These are phyloP conservation scores for Suillus occidentalis DNA, from an alignment of 768 basidiomycete species.

Conservation along the genomic window DNA sequence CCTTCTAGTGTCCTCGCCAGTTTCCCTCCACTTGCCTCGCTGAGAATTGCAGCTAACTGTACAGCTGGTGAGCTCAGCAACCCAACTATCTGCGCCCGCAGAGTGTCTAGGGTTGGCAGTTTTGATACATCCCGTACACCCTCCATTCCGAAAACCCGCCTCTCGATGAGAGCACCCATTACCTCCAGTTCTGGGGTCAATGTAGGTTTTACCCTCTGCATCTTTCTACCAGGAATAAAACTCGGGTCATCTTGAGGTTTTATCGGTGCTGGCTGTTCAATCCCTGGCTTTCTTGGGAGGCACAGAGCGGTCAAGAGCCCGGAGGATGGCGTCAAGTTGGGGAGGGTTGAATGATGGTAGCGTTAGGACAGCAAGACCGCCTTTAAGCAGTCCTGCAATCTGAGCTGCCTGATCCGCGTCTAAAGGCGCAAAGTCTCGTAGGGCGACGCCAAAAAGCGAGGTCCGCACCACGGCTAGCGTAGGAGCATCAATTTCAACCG, in stretches of 20 bases:
- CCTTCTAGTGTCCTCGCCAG: conserved; percentile 76
- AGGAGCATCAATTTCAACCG: conserved; percentile 37
- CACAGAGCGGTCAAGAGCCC: conserved; percentile 62
- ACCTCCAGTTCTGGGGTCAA: conserved; percentile 67
- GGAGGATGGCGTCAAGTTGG: conserved; percentile 64
- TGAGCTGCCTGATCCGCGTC: conserved; percentile 46
- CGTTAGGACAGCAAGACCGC: conserved; percentile 64
- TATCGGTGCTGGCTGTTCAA: conserved; percentile 49
- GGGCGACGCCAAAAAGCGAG: conserved; percentile 75
- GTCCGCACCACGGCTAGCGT: conserved; percentile 72
- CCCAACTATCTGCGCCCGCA: conserved; percentile 84
- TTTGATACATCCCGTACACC: conserved; percentile 64
- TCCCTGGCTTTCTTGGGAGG: conserved; percentile 58
- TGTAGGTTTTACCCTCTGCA: conserved; percentile 55
- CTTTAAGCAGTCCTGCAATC: conserved; percentile 58
- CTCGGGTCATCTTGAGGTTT: conserved; percentile 60
- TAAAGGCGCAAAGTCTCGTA: conserved; percentile 59
- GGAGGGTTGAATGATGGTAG: conserved; percentile 72
- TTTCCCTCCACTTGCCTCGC: conserved; percentile 66
- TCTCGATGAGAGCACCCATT: conserved; percentile 80
- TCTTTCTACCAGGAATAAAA: conserved; percentile 64
- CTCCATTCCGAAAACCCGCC: conserved; percentile 60
- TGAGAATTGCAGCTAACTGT: conserved; percentile 70
- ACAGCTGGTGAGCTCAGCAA: conserved; percentile 73
- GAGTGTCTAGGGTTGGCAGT: conserved; percentile 73